phyloP scores from a whole-genome alignment of 2,329 filamentous ascomycete genomes.

The Apiospora rasikravindrae region DNA sequence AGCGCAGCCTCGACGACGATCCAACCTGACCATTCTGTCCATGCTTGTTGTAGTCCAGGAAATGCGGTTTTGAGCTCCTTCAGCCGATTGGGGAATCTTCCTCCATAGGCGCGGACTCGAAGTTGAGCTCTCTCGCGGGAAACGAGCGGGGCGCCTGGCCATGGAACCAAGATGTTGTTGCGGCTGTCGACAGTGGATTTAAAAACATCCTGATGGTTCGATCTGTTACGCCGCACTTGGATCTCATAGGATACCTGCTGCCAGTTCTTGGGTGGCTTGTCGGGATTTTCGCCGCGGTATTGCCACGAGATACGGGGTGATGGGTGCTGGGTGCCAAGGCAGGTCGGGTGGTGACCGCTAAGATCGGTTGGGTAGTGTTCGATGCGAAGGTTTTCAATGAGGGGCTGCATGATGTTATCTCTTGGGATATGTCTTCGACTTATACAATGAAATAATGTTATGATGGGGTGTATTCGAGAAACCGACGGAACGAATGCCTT shows the following conservation, averaged over 20 bases:
- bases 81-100: background rate
- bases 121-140: slow-evolving; percentile 40
- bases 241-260: slow-evolving; percentile 50
- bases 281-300: slow-evolving; percentile 32
- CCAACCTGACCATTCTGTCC: slow-evolving; percentile 39
- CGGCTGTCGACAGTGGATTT: background rate
- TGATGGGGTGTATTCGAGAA: background rate
- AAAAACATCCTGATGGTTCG: slow-evolving; percentile 34
- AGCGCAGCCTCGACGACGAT: slow-evolving; percentile 44
- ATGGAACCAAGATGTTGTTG: slow-evolving; percentile 48
- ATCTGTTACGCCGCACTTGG: slow-evolving; percentile 42
- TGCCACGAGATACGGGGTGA: slow-evolving; percentile 53
- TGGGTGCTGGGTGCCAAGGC: slow-evolving; percentile 50
- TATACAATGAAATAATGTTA: background rate
- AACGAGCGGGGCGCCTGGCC: slow-evolving; percentile 45
- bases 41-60: background rate
- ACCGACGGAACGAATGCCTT: background rate
- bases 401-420: background rate
- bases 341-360: slow-evolving; percentile 41
- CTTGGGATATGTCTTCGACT: background rate
- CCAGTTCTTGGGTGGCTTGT: slow-evolving; percentile 42
- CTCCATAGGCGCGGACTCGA: slow-evolving; percentile 42
- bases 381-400: background rate
- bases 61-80: background rate
- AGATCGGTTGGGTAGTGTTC: slow-evolving; percentile 41